Conservation (phyloP, 768 basidiomycete genomes). For the Hydnum rufescens region DNA sequence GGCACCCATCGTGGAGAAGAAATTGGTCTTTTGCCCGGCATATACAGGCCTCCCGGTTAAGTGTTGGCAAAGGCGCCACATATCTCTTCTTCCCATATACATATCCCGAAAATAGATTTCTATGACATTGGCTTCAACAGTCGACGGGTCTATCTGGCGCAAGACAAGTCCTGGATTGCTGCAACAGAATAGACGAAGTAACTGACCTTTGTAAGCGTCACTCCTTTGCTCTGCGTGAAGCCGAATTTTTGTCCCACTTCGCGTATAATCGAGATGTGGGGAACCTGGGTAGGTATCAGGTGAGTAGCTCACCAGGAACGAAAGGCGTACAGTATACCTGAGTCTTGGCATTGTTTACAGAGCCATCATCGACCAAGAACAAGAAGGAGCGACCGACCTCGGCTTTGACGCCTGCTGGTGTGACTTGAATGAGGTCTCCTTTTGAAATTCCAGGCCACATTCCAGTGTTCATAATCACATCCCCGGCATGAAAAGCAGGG, state of each 20-base stretch:
- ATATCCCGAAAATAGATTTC: conserved; percentile 90
- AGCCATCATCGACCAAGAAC: not conserved
- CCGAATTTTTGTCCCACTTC: not conserved
- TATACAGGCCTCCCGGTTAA: conserved; percentile 68
- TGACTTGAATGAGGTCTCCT: not conserved
- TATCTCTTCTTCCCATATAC: conserved; percentile 87
- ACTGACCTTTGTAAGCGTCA: not conserved
- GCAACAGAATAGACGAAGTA: not conserved
- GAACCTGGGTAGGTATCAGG: not conserved
- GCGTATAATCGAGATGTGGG: not conserved
- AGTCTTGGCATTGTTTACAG: not conserved
- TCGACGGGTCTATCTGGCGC: not conserved
- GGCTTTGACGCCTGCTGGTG: not conserved
- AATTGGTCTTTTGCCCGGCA: conserved; percentile 64
- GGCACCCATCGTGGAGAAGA: conserved; percentile 65
- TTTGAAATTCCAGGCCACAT: not conserved
- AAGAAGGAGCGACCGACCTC: not conserved
- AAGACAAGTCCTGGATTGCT: not conserved
- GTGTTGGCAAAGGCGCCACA: conserved; percentile 82
- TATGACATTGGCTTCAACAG: conserved; percentile 19
- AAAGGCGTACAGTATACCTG: not conserved
- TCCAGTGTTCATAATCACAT: not conserved
- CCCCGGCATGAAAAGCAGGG: not conserved
- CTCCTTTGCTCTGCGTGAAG: not conserved
- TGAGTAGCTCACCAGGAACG: not conserved